Conservation (phyloP, 2,329 filamentous ascomycete species). For the Aspergillus brunneoviolaceus region DNA sequence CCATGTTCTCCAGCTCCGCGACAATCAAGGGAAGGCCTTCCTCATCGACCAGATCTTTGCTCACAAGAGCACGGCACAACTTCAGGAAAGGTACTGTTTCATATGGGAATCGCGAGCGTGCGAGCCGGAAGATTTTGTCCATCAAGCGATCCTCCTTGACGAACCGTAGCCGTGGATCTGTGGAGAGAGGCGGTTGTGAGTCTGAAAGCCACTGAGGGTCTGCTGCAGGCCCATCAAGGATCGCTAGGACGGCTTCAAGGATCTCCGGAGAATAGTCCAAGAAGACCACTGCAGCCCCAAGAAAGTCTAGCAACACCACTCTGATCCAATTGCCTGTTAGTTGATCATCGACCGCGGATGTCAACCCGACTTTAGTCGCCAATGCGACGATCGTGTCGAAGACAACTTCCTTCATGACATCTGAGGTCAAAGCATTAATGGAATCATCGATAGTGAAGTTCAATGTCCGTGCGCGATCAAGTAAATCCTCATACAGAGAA, state of each 20-base stretch:
- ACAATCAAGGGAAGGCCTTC: slow-evolving; percentile 57
- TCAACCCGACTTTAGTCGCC: slow-evolving; percentile 44
- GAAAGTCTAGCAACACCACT: slow-evolving; percentile 65
- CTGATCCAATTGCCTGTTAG: slow-evolving; percentile 65
- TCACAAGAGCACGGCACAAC: slow-evolving; percentile 65
- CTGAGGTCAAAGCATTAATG: slow-evolving; percentile 48
- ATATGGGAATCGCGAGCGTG: slow-evolving; percentile 77
- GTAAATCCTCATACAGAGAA: slow-evolving; percentile 49
- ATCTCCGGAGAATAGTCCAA: slow-evolving; percentile 73
- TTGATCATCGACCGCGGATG: slow-evolving; percentile 51
- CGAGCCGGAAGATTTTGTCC: slow-evolving; percentile 62
- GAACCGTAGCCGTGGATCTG: slow-evolving; percentile 52
- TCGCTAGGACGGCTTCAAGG: slow-evolving; percentile 63
- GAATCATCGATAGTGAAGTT: slow-evolving; percentile 46
- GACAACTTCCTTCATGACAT: slow-evolving; percentile 47
- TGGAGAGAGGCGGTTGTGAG: slow-evolving; percentile 20
- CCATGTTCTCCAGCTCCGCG: slow-evolving; percentile 66
- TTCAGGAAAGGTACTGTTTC: slow-evolving; percentile 77
- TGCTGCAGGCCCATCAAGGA: slow-evolving; percentile 53
- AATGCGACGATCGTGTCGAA: slow-evolving; percentile 51
- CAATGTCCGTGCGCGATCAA: slow-evolving; percentile 45
- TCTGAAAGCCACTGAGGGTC: slow-evolving; percentile 21
- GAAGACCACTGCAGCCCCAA: slow-evolving; percentile 65
- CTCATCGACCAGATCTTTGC: slow-evolving; percentile 44
- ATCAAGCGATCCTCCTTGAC: slow-evolving; percentile 59